Evolutionary conservation across 2,329 filamentous ascomycete genomes (phyloP).

Genomic region (Monosporascus sp.): DNA sequence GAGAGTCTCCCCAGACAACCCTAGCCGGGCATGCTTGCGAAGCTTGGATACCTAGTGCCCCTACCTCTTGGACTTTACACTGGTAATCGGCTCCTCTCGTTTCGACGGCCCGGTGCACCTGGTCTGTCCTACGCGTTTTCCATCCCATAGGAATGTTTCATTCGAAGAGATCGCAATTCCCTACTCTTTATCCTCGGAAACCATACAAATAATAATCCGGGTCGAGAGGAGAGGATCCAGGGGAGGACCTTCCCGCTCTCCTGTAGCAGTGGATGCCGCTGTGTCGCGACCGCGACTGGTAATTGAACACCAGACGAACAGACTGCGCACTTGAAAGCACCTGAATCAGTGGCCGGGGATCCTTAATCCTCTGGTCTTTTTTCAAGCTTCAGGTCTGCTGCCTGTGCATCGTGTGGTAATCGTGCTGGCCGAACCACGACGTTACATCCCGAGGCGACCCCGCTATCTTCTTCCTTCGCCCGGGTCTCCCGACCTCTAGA

Average conservation of each 20-base stretch:
- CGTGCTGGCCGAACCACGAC: not conserved
- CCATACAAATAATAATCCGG: not conserved
- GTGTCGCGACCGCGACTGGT: not conserved
- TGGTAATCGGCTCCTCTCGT: no score
- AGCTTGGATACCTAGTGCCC: no score
- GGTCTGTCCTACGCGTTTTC: no score
- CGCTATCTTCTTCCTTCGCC: not conserved
- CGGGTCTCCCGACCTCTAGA: not conserved
- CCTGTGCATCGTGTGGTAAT: not conserved
- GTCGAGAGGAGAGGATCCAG: not conserved
- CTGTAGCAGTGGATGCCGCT: not conserved
- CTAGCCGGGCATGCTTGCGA: no score
- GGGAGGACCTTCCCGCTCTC: not conserved
- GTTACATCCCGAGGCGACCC: not conserved
- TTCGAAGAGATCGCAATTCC: not conserved
- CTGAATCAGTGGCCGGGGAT: not conserved
- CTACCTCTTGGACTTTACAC: no score
- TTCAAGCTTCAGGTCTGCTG: not conserved
- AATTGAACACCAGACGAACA: not conserved
- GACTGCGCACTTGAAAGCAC: not conserved
- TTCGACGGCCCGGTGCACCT: no score
- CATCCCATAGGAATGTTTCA: not conserved
- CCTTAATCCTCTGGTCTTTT: not conserved
- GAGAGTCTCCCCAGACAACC: no score
- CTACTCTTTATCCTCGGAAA: not conserved